A percentile compares a stretch with the other conserved stretches of the same genome.
Evolutionary conservation across 441 rosid genomes (phyloP).

Genomic region (Erodium texanum): DNA sequence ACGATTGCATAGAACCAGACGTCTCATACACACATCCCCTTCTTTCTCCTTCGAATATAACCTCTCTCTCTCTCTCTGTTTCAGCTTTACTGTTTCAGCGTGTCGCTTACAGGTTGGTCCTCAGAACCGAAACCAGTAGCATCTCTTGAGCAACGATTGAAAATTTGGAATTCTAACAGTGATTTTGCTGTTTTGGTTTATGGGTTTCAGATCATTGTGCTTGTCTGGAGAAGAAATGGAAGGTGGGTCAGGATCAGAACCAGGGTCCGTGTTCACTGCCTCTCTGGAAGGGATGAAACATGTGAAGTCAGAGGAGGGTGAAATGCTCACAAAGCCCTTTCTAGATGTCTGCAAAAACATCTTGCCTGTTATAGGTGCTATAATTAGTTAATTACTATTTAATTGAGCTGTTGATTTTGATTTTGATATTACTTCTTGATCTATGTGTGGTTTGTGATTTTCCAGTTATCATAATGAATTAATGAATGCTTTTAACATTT

Average conservation of each 20-base stretch:
- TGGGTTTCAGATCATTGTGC: constrained; percentile 4
- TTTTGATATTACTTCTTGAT: background rate
- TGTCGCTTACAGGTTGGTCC: background rate
- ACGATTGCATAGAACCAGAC: background rate
- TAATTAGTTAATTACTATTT: background rate
- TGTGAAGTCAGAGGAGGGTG: constrained; percentile 55
- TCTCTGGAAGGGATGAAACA: constrained; percentile 80
- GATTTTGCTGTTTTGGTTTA: background rate
- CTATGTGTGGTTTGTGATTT: background rate
- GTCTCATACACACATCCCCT: background rate
- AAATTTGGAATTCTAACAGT: background rate
- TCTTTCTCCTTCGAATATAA: too few relatives aligned
- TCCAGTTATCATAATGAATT: background rate
- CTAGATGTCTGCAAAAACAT: constrained; percentile 80
- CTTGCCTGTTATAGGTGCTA: constrained; percentile 76
- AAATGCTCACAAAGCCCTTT: constrained; percentile 80
- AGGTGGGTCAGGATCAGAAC: background rate
- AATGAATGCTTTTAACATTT: background rate
- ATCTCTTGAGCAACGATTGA: background rate
- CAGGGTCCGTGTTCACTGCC: constrained; percentile 45
- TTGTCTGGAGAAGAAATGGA: background rate
- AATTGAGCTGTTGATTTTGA: background rate
- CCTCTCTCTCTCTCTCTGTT: background rate
- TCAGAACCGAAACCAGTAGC: background rate
- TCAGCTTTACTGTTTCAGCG: background rate